A percentile compares a stretch with the other conserved stretches of the same genome.
Conservation (phyloP, 78 protist genomes). For the Dictyostelium capitatum region DNA sequence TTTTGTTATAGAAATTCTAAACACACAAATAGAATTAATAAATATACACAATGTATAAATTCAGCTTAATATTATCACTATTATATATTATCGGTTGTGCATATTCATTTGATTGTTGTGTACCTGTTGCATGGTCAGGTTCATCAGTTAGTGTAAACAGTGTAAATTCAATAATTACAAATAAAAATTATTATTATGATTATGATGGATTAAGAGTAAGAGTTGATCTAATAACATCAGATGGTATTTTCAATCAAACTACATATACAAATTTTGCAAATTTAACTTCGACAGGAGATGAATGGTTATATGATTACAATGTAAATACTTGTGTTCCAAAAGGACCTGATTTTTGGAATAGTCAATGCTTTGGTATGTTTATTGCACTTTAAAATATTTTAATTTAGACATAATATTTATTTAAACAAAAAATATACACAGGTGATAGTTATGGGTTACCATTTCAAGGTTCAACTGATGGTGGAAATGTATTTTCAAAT, state of each 20-base stretch:
- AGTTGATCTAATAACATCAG: slow-evolving; percentile 12
- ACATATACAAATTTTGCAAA: slow-evolving; percentile 21
- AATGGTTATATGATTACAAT: slow-evolving; percentile 29
- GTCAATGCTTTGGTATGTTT: slow-evolving; percentile 8
- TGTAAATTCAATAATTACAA: neutral
- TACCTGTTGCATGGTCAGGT: slow-evolving; percentile 31
- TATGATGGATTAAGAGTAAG: neutral
- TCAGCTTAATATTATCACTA: neutral
- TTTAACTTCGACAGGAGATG: slow-evolving; percentile 1
- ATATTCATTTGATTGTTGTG: slow-evolving; percentile 15
- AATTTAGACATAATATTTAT: no score
- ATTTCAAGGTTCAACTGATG: neutral
- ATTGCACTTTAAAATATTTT: no score
- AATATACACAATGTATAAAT: neutral
- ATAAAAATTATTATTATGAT: slow-evolving; percentile 27
- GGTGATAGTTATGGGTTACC: slow-evolving; percentile 8
- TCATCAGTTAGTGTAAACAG: neutral
- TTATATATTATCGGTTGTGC: neutral
- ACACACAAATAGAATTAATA: neutral
- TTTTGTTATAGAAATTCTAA: neutral
- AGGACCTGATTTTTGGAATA: slow-evolving; percentile 64
- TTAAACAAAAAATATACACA: no score
- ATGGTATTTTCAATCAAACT: slow-evolving; percentile 42
- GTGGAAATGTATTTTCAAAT: neutral
- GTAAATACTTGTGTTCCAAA: slow-evolving; percentile 1